phyloP scores from a whole-genome alignment of 352 stramenopile genomes.

The Globisporangium paddicum region DNA sequence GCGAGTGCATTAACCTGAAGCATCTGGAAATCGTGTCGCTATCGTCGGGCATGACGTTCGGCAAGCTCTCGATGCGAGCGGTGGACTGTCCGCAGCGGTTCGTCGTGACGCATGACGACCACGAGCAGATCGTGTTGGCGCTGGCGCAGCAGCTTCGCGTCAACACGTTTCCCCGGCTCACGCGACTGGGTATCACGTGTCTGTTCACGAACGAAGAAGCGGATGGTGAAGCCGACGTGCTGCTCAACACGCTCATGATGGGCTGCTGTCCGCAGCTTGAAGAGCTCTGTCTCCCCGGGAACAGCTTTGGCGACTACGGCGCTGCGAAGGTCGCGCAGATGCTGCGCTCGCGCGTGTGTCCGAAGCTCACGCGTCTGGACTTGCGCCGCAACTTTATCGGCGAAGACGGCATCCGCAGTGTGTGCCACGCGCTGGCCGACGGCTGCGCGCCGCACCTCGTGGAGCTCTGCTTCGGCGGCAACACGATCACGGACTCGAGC shows the following conservation, averaged over 20 bases:
- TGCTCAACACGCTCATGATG: conserved; percentile 76
- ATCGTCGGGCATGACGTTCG: conserved; percentile 76
- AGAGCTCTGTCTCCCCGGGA: conserved; percentile 76
- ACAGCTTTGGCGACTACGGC: conserved; percentile 84
- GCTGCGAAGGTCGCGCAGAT: conserved; percentile 79
- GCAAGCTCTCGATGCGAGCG: conserved; percentile 80
- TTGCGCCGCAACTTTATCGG: conserved; percentile 84
- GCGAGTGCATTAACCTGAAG: conserved; percentile 58
- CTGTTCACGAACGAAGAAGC: conserved; percentile 87
- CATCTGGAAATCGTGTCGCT: conserved; percentile 78
- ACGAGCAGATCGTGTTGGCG: conserved; percentile 79
- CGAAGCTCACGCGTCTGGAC: conserved; percentile 73
- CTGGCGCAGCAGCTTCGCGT: conserved; percentile 62
- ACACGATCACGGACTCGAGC: conserved; percentile 82
- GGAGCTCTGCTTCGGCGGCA: conserved; percentile 77
- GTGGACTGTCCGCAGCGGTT: conserved; percentile 83
- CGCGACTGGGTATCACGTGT: conserved; percentile 65
- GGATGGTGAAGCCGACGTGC: conserved; percentile 74
- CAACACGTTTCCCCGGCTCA: conserved; percentile 51
- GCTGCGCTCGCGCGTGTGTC: conserved; percentile 71
- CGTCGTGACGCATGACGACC: conserved; percentile 83
- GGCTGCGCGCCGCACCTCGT: conserved; percentile 59
- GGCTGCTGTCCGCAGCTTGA: conserved; percentile 73
- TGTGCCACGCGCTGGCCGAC: conserved; percentile 71
- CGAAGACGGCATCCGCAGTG: conserved; percentile 63